A percentile compares a stretch with the other conserved stretches of the same genome.
phyloP scores from a whole-genome alignment of 2,329 filamentous ascomycete genomes.

The Lojkania enalia region DNA sequence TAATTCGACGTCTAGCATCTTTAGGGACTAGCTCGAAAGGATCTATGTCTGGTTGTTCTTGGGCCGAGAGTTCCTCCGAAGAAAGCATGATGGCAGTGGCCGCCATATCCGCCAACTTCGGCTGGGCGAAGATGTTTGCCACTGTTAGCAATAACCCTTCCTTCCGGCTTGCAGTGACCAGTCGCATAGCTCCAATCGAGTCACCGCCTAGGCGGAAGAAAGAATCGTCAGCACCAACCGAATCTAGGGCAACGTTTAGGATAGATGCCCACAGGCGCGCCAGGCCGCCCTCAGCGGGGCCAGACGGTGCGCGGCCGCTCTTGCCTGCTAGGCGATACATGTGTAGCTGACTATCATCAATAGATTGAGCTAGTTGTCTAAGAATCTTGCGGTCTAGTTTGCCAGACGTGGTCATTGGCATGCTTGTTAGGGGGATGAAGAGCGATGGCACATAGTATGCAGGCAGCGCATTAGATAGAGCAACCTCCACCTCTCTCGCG shows the following conservation, averaged over 20 bases:
- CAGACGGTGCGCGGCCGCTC: slow-evolving; percentile 33
- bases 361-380: slow-evolving; percentile 37
- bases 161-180: slow-evolving; percentile 48
- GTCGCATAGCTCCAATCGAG: slow-evolving; percentile 51
- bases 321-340: slow-evolving; percentile 34
- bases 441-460: slow-evolving; percentile 51
- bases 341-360: slow-evolving; percentile 34
- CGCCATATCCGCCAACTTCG: slow-evolving; percentile 50
- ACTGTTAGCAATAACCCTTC: slow-evolving; percentile 48
- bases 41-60: slow-evolving; percentile 15
- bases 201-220: slow-evolving; percentile 54
- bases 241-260: slow-evolving; percentile 42
- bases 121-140: slow-evolving; percentile 50
- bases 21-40: slow-evolving; percentile 33
- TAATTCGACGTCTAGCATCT: slow-evolving; percentile 18
- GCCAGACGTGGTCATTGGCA: slow-evolving; percentile 49
- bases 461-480: slow-evolving; percentile 38
- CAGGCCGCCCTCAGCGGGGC: slow-evolving; percentile 24
- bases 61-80: slow-evolving; percentile 20
- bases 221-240: slow-evolving; percentile 49
- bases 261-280: slow-evolving; percentile 46
- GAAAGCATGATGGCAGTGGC: slow-evolving; percentile 24
- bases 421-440: slow-evolving; percentile 47
- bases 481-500: slow-evolving; percentile 30
- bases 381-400: slow-evolving; percentile 49